These are phyloP conservation scores for Yarrowia divulgata DNA, from an alignment of 805 yeast species.

Conservation along the genomic window DNA sequence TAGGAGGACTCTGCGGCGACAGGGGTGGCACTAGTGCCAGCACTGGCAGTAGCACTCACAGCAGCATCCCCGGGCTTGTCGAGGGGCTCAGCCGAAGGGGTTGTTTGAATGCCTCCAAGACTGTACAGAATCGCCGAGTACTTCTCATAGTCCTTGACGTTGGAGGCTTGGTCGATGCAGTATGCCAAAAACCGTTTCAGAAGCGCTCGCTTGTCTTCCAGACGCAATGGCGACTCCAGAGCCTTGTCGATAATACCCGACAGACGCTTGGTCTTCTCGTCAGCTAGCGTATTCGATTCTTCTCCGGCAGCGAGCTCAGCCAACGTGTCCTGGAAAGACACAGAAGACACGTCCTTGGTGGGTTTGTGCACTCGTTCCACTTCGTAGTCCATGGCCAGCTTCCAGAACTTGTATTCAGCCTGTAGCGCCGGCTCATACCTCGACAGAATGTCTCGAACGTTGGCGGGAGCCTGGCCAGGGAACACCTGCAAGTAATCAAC, in stretches of 20 bases:
- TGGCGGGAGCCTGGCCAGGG: slow-evolving; percentile 42
- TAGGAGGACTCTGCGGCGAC: slow-evolving; percentile 3
- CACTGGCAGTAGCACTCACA: background rate
- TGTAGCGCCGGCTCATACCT: slow-evolving; percentile 42
- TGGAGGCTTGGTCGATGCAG: slow-evolving; percentile 19
- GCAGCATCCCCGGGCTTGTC: slow-evolving; percentile 32
- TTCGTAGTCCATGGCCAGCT: slow-evolving; percentile 48
- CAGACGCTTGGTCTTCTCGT: slow-evolving; percentile 24
- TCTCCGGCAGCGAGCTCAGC: background rate
- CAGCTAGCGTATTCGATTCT: background rate
- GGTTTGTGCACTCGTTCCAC: slow-evolving; percentile 42
- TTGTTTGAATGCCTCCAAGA: slow-evolving; percentile 24
- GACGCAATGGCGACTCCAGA: slow-evolving; percentile 2
- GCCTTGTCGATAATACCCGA: slow-evolving; percentile 12
- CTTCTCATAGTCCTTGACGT: slow-evolving; percentile 28
- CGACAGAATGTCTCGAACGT: slow-evolving; percentile 46
- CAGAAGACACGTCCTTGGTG: slow-evolving; percentile 7
- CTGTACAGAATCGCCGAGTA: slow-evolving; percentile 20
- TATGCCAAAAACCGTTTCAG: slow-evolving; percentile 17
- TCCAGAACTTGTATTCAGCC: slow-evolving; percentile 48
- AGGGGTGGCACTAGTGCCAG: background rate
- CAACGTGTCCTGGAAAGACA: slow-evolving; percentile 24
- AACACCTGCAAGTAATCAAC: slow-evolving; percentile 27
- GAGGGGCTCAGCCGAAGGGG: slow-evolving; percentile 18
- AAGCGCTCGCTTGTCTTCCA: slow-evolving; percentile 28